Conservation (phyloP, 208 protist species). For the Leishmania guyanensis region DNA sequence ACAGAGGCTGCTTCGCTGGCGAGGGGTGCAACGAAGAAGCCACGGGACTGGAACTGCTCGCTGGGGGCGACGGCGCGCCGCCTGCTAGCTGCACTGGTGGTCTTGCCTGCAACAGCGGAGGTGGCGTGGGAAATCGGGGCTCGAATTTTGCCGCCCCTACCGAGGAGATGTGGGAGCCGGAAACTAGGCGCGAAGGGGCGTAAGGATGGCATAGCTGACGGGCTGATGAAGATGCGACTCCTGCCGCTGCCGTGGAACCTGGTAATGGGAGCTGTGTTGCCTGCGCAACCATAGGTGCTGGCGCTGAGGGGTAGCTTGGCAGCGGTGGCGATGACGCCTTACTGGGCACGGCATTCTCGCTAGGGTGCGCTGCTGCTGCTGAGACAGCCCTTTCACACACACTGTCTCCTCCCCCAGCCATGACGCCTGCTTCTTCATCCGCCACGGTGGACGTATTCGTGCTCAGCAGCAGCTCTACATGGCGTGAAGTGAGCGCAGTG, state of each 20-base stretch:
- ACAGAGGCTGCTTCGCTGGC: conserved; percentile 16
- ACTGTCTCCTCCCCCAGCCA: not conserved
- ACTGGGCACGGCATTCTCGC: not conserved
- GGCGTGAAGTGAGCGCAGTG: not conserved
- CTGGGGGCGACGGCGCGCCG: conserved; percentile 1
- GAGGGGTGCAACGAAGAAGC: conserved; percentile 1
- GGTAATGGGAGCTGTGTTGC: not conserved
- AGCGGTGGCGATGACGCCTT: not conserved
- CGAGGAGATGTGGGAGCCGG: not conserved
- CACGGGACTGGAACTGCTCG: not conserved
- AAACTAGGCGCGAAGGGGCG: not conserved
- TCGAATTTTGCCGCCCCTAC: not conserved
- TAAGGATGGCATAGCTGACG: conserved; percentile 1
- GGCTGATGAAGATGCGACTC: not conserved
- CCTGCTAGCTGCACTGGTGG: not conserved
- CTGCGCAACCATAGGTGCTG: not conserved
- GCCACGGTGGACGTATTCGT: not conserved
- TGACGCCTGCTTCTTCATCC: not conserved
- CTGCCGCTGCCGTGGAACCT: not conserved
- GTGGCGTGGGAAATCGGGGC: not conserved
- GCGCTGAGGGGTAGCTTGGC: not conserved
- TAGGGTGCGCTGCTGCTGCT: not conserved
- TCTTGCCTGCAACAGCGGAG: not conserved
- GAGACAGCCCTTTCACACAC: not conserved
- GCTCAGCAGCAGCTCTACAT: not conserved